Percentiles rank a stretch among this genome's conserved stretches.
These are phyloP conservation scores for Epichloe glyceriae DNA, from an alignment of 2,329 filamentous ascomycete genomes.

Conservation along the genomic window DNA sequence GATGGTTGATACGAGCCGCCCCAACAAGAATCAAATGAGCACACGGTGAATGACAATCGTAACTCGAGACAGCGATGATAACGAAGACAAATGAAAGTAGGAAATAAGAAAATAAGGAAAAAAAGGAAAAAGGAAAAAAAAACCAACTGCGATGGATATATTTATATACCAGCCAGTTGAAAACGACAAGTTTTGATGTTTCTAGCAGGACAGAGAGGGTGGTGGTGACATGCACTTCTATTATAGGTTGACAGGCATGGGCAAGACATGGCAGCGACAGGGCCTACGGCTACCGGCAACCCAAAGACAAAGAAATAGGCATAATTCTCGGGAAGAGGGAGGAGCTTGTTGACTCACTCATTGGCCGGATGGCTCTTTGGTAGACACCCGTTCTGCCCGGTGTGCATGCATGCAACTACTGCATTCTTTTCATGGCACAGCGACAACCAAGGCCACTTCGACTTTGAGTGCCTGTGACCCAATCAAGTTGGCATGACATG, in stretches of 20 bases:
- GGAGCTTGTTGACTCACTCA: too few species aligned
- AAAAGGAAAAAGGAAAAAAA: slow-evolving; percentile 7
- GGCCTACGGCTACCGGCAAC: background rate
- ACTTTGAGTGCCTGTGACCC: background rate
- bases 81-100: slow-evolving; percentile 12
- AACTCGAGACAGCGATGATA: slow-evolving; percentile 1
- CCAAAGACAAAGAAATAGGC: too few species aligned
- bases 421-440: slow-evolving; percentile 1
- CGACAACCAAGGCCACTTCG: background rate
- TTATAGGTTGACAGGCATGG: slow-evolving; percentile 10
- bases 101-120: slow-evolving; percentile 7
- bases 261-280: background rate
- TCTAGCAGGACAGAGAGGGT: background rate
- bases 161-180: background rate
- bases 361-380: background rate
- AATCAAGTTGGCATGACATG: background rate
- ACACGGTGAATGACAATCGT: background rate
- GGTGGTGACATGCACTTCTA: slow-evolving; percentile 12
- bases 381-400: background rate
- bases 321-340: too few species aligned
- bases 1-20: background rate
- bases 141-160: background rate
- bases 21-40: background rate
- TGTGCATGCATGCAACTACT: background rate
- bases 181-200: slow-evolving; percentile 6